Evolutionary conservation across 768 basidiomycete genomes (phyloP).

Genomic region (Trametes maxima): DNA sequence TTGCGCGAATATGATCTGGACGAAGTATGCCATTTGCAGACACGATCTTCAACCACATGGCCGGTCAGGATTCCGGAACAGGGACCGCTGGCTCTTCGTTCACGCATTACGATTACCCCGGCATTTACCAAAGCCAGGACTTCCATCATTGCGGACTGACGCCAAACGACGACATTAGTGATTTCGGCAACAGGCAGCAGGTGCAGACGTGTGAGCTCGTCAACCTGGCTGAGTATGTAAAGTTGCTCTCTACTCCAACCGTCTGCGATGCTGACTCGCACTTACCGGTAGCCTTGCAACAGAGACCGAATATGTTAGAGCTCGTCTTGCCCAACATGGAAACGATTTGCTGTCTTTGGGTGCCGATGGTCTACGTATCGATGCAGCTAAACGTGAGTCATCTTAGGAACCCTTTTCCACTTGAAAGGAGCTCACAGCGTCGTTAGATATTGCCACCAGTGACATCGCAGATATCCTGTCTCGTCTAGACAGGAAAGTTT

Average conservation of each 20-base stretch:
- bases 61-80: slow-evolving; percentile 48
- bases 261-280: background rate
- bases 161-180: slow-evolving; percentile 52
- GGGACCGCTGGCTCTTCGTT: slow-evolving; percentile 53
- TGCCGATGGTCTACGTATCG: slow-evolving; percentile 61
- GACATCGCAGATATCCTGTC: slow-evolving; percentile 59
- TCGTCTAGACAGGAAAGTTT: slow-evolving; percentile 45
- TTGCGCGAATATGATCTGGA: background rate
- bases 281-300: slow-evolving; percentile 53
- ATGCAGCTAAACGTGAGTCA: slow-evolving; percentile 62
- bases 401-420: background rate
- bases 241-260: background rate
- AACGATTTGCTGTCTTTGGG: slow-evolving; percentile 66
- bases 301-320: slow-evolving; percentile 62
- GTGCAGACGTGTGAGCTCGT: slow-evolving; percentile 47
- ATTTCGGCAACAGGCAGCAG: slow-evolving; percentile 54
- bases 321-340: slow-evolving; percentile 52
- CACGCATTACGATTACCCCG: slow-evolving; percentile 49
- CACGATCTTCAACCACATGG: slow-evolving; percentile 73
- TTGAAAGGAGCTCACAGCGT: background rate
- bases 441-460: slow-evolving; percentile 51
- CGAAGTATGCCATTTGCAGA: slow-evolving; percentile 31
- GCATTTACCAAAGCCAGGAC: slow-evolving; percentile 37
- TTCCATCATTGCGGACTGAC: slow-evolving; percentile 69
- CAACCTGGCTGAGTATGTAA: slow-evolving; percentile 43